Percentiles rank a stretch among this genome's conserved stretches.
Conservation (phyloP, 805 yeast species). For the Wickerhamiella parazyma region DNA sequence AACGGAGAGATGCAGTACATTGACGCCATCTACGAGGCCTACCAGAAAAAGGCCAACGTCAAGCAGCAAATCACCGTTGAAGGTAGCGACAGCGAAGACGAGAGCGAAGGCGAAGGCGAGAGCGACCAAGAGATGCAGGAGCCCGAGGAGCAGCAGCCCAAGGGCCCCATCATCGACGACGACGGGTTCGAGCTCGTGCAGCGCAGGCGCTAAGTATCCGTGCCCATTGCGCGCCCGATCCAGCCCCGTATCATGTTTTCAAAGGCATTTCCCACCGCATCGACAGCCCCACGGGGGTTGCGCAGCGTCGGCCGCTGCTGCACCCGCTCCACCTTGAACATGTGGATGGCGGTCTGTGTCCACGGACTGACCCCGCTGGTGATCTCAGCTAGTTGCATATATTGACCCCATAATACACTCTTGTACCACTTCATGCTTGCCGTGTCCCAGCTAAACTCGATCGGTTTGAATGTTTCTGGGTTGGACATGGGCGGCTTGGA, state of each 20-base stretch:
- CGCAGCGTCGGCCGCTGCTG: conserved; percentile 29
- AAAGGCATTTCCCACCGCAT: conserved; percentile 36
- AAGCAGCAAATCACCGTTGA: conserved; percentile 34
- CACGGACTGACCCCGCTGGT: conserved; percentile 35
- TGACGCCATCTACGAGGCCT: conserved; percentile 38
- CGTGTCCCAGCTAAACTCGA: conserved; percentile 49
- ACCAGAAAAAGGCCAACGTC: conserved; percentile 33
- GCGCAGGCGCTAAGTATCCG: conserved; percentile 36
- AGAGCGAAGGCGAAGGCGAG: conserved; percentile 34
- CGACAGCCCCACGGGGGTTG: conserved; percentile 33
- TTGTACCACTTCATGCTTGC: conserved; percentile 65
- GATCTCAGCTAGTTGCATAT: conserved; percentile 23
- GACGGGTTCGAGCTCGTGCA: conserved; percentile 90
- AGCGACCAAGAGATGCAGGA: conserved; percentile 29
- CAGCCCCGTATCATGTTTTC: conserved; percentile 33
- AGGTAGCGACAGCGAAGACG: conserved; percentile 34
- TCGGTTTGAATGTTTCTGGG: conserved; percentile 29
- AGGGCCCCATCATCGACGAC: conserved; percentile 70
- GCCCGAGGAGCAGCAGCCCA: conserved; percentile 29
- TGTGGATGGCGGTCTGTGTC: conserved; percentile 36
- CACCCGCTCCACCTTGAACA: conserved; percentile 36
- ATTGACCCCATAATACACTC: conserved; percentile 47
- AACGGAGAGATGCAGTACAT: conserved; percentile 39
- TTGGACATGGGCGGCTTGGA: conserved; percentile 3
- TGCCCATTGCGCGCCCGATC: not conserved